phyloP scores from a whole-genome alignment of 1,139 yeast species.

The Hemisphaericaspora subhashii region DNA sequence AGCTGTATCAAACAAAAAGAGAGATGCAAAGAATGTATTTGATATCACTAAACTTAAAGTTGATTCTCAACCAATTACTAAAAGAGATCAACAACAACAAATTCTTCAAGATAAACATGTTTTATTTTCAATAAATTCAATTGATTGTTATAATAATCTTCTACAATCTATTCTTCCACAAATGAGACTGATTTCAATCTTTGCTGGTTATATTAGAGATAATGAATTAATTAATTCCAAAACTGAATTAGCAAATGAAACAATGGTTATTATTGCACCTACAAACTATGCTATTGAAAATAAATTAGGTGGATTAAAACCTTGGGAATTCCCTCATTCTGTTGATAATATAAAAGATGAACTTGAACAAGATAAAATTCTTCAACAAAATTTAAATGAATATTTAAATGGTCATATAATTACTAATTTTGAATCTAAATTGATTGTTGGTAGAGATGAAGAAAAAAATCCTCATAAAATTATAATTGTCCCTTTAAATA shows the following conservation, averaged over 20 bases:
- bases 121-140: slow-evolving; percentile 11
- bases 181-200: slow-evolving; percentile 44
- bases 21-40: slow-evolving; percentile 22
- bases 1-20: slow-evolving; percentile 11
- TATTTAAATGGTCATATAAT: slow-evolving; percentile 58
- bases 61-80: slow-evolving; percentile 11
- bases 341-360: slow-evolving; percentile 35
- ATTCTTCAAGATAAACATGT: slow-evolving; percentile 4
- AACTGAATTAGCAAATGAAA: slow-evolving; percentile 36
- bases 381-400: slow-evolving; percentile 45
- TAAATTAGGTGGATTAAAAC: slow-evolving; percentile 44
- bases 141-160: slow-evolving; percentile 17
- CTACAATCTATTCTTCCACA: slow-evolving; percentile 45
- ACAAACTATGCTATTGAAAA: slow-evolving; percentile 50
- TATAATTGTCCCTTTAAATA: slow-evolving; percentile 33
- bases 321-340: slow-evolving; percentile 67
- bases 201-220: slow-evolving; percentile 58
- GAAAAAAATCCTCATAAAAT: slow-evolving; percentile 9
- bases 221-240: slow-evolving; percentile 40
- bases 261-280: slow-evolving; percentile 61
- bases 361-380: slow-evolving; percentile 42
- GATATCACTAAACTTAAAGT: slow-evolving; percentile 14
- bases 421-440: slow-evolving; percentile 22
- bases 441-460: slow-evolving; percentile 17
- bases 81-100: slow-evolving; percentile 8